These are phyloP conservation scores for Ramichloridium luteum DNA, from an alignment of 2,329 filamentous ascomycete genomes.

Conservation along the genomic window DNA sequence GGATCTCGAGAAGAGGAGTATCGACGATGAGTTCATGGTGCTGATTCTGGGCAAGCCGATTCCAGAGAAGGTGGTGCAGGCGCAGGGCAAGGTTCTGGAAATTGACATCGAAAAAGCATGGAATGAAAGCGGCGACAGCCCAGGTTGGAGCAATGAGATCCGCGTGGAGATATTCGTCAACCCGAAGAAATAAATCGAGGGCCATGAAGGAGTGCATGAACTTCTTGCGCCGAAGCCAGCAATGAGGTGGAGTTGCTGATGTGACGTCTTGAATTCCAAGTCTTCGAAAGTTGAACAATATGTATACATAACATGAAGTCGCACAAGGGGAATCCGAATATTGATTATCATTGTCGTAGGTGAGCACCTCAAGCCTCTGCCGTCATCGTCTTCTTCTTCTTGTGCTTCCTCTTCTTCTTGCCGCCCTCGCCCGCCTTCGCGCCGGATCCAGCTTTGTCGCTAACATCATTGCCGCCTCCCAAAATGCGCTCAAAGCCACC, in stretches of 20 bases:
- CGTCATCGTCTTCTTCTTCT: not conserved
- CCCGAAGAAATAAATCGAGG: not conserved
- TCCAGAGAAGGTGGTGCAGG: constrained; percentile 50
- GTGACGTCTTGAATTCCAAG: no score
- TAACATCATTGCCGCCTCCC: no score
- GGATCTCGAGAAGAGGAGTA: constrained; percentile 42
- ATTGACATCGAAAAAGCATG: constrained; percentile 69
- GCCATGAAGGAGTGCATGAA: no score
- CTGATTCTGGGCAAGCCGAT: constrained; percentile 61
- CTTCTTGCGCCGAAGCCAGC: no score
- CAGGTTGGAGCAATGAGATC: constrained; percentile 72
- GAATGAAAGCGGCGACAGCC: constrained; percentile 56
- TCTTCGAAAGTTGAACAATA: no score
- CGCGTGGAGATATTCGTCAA: constrained; percentile 49
- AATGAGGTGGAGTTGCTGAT: no score
- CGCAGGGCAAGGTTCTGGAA: constrained; percentile 49
- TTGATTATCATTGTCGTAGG: no score
- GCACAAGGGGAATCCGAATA: no score
- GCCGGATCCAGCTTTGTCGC: not conserved
- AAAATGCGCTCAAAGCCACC: constrained; percentile 29
- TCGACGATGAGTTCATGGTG: constrained; percentile 22
- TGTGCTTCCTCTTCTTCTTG: not conserved
- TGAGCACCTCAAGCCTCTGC: no score
- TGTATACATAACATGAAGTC: no score
- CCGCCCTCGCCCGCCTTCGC: not conserved